Evolutionary conservation across 2,329 filamentous ascomycete species (phyloP).

Genomic region (Penicillium frequentans): DNA sequence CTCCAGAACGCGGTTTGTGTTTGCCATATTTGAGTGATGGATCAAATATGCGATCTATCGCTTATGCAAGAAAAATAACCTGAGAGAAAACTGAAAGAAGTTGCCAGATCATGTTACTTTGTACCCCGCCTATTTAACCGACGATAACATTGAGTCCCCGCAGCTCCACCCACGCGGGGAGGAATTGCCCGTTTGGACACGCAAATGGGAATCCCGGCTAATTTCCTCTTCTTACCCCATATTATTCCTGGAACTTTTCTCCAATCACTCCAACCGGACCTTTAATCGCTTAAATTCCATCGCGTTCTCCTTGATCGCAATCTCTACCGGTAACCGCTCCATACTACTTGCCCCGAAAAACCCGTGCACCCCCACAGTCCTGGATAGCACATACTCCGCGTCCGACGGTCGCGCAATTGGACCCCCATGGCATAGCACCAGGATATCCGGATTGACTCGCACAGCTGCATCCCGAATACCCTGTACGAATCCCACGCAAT

Average conservation of each 20-base stretch:
- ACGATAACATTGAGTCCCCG: slow-evolving; percentile 5
- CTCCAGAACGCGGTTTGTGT: slow-evolving; percentile 50
- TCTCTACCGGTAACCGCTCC: slow-evolving; percentile 68
- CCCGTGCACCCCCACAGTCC: slow-evolving; percentile 65
- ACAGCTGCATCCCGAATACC: slow-evolving; percentile 63
- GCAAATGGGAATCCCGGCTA: slow-evolving; percentile 12
- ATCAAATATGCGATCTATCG: background rate
- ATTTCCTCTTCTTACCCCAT: slow-evolving; percentile 3
- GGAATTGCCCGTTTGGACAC: slow-evolving; percentile 28
- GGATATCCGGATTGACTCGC: slow-evolving; percentile 57
- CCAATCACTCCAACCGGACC: slow-evolving; percentile 15
- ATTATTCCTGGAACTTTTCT: background rate
- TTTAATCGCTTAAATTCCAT: slow-evolving; percentile 53
- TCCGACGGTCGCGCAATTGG: slow-evolving; percentile 66
- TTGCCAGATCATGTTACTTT: slow-evolving; percentile 4
- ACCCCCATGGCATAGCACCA: slow-evolving; percentile 70
- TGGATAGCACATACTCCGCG: slow-evolving; percentile 61
- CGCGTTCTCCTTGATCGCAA: slow-evolving; percentile 61
- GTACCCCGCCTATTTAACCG: slow-evolving; percentile 18
- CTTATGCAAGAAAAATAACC: background rate
- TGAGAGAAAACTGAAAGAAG: slow-evolving; percentile 11
- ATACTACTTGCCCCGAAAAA: slow-evolving; percentile 71
- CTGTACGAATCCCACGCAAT: slow-evolving; percentile 63
- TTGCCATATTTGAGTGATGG: slow-evolving; percentile 10
- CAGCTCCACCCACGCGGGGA: slow-evolving; percentile 18